These are phyloP conservation scores for Phytomonas sp. DNA, from an alignment of 208 protist species.

Conservation along the genomic window DNA sequence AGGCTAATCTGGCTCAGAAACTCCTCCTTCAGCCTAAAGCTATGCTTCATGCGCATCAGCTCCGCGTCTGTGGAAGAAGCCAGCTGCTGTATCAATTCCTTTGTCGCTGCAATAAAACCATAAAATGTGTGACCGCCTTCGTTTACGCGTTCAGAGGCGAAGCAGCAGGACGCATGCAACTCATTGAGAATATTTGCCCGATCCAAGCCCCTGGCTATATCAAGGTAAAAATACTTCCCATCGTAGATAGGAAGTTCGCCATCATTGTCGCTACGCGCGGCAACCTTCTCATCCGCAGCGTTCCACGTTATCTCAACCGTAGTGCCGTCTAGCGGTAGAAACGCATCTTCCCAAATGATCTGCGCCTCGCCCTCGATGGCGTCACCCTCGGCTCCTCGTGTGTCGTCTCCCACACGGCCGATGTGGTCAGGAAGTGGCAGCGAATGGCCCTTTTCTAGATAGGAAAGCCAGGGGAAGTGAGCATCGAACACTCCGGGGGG, in stretches of 20 bases:
- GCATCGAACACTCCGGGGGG: conserved; percentile 22
- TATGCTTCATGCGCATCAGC: conserved; percentile 52
- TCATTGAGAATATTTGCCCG: conserved; percentile 39
- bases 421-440: not conserved
- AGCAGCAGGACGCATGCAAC: conserved; percentile 37
- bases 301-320: conserved; percentile 9
- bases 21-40: conserved; percentile 19
- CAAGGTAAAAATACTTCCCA: conserved; percentile 28
- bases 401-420: not conserved
- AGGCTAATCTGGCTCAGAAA: conserved; percentile 36
- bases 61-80: conserved; percentile 30
- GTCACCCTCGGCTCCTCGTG: conserved; percentile 6
- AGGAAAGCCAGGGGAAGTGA: conserved; percentile 60
- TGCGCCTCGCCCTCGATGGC: conserved; percentile 15
- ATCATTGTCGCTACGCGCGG: conserved; percentile 61
- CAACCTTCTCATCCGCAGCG: not conserved
- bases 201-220: conserved; percentile 25
- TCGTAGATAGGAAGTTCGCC: conserved; percentile 11
- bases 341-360: conserved; percentile 64
- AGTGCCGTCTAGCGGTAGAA: not conserved
- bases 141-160: conserved; percentile 31
- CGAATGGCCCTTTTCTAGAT: conserved; percentile 17
- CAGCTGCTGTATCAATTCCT: conserved; percentile 15
- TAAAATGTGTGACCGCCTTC: conserved; percentile 15
- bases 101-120: conserved; percentile 1